Base-by-base conservation (phyloP, 176 grass and related monocot species). In the Tillandsia leiboldiana region DNA sequence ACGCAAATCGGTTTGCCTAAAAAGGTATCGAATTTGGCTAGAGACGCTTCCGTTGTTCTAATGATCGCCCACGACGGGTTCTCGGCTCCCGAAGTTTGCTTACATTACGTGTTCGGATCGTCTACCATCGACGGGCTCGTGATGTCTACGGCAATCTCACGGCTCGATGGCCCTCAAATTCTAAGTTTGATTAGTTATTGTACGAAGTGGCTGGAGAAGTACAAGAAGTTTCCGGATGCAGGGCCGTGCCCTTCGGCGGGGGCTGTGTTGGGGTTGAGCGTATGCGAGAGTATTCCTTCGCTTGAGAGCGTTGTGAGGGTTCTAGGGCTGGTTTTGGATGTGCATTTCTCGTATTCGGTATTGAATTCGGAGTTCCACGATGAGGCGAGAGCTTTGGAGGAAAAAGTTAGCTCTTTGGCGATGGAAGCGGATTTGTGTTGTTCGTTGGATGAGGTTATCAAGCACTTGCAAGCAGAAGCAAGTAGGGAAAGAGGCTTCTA, bases 1-100 rank as follows among this genome's bases (percentile, higher is more conserved):
- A 62, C 28, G n/a, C 69, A 85, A 27, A 54, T 67, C 18, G 66
- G 53, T 26, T n/a, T 75, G 0, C 72, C 65, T 8, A 83, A 75
- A 77, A 84, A 78, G 53, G 51, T 50, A 7, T 71, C 42, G 14
- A 61, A 53, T 2, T 9, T 29, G 47, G 50, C 71, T 8, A 89
- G 80, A 53, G 81, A 64, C 27, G 81, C 83, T 0, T 79, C 83
- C 7, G 22, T 87, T 81, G 84, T 90, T 51, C 81, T 96, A 49
- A 87, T 96, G 88, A 84, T 92, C 73, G 86, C 86, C 1, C 77
- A 85, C 65, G 93, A 90, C 26, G 79, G 76, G 1, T 96, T 87
- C 72, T 28, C 84, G 12, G 83, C 93, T 2, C 83, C 82, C 0
- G 86, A 96, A 72, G 47, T 90, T 51, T 92, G 93, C 78, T 83